A percentile compares a stretch with the other conserved stretches of the same genome.
Conservation (phyloP, 2,329 filamentous ascomycete species). For the Exophiala oligosperma region DNA sequence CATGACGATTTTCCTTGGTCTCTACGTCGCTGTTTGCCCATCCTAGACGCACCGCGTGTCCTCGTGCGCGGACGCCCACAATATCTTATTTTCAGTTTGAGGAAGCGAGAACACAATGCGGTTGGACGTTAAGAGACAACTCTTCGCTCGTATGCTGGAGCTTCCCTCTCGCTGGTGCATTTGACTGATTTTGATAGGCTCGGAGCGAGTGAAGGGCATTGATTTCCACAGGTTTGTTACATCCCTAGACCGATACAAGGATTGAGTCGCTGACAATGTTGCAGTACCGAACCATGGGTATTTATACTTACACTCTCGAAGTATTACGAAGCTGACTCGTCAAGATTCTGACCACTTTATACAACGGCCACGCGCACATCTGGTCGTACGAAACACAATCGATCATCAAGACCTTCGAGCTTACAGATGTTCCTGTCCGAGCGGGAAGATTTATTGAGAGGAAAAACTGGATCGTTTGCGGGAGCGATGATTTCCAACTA, state of each 20-base stretch:
- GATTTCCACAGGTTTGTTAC: constrained; percentile 75
- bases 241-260: not conserved
- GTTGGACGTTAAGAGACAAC: constrained; percentile 30
- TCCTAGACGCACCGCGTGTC: not conserved
- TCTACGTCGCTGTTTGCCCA: not conserved
- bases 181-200: constrained; percentile 76
- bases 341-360: constrained; percentile 81
- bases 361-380: constrained; percentile 98
- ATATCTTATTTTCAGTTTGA: constrained; percentile 1
- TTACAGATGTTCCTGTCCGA: constrained; percentile 96
- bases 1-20: not conserved
- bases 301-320: constrained; percentile 30
- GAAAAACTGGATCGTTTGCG: constrained; percentile 99
- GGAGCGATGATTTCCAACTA: constrained; percentile 85
- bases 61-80: constrained; percentile 10
- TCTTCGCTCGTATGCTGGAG: constrained; percentile 21
- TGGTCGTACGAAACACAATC: constrained; percentile 98
- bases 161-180: constrained; percentile 38
- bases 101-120: constrained; percentile 22
- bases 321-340: constrained; percentile 33
- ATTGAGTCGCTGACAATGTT: constrained; percentile 12
- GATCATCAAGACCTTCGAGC: constrained; percentile 97
- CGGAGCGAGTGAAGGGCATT: constrained; percentile 94
- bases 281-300: constrained; percentile 83
- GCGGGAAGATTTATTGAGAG: constrained; percentile 94